These are phyloP conservation scores for Phytophthora europaea DNA, from an alignment of 352 stramenopile species.

Conservation along the genomic window DNA sequence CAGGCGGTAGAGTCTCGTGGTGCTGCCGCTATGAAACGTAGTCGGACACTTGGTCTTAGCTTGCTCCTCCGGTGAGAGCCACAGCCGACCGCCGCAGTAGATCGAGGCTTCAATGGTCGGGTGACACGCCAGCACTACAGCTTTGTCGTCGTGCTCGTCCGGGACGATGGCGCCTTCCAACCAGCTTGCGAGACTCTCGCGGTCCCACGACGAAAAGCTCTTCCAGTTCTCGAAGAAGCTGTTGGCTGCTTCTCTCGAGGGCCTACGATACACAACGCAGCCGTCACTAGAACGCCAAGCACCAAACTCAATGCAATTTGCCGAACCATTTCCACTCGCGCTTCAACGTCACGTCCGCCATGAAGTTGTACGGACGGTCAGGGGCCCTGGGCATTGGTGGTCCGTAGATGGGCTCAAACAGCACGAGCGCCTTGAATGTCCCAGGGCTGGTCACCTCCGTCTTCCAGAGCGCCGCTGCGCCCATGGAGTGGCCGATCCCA, in stretches of 20 bases:
- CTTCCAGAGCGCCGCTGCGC: conserved; percentile 43
- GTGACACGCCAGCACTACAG: conserved; percentile 37
- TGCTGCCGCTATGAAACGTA: conserved; percentile 46
- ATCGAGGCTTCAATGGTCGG: conserved; percentile 41
- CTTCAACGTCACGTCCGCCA: conserved; percentile 37
- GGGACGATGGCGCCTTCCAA: conserved; percentile 43
- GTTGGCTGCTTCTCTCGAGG: conserved; percentile 33
- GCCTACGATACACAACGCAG: conserved; percentile 10
- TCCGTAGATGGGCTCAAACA: conserved; percentile 63
- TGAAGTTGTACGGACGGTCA: conserved; percentile 33
- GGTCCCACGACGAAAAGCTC: conserved; percentile 52
- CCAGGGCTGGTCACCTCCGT: conserved; percentile 41
- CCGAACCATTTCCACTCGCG: conserved; percentile 40
- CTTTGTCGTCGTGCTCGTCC: conserved; percentile 16
- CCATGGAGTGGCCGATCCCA: conserved; percentile 66
- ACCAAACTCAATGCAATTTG: not conserved
- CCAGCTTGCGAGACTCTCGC: conserved; percentile 45
- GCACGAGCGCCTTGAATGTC: conserved; percentile 53
- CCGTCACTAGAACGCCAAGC: not conserved
- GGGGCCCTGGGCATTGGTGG: conserved; percentile 1
- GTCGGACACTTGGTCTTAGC: conserved; percentile 33
- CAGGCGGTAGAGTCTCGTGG: conserved; percentile 36
- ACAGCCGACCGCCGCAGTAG: conserved; percentile 38
- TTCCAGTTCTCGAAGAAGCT: conserved; percentile 45
- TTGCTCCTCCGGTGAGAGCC: conserved; percentile 33